Evolutionary conservation across 2,329 filamentous ascomycete genomes (phyloP), one percentile per base, ranked within the genome.

Genomic region (Pezizomycotina sp.): DNA sequence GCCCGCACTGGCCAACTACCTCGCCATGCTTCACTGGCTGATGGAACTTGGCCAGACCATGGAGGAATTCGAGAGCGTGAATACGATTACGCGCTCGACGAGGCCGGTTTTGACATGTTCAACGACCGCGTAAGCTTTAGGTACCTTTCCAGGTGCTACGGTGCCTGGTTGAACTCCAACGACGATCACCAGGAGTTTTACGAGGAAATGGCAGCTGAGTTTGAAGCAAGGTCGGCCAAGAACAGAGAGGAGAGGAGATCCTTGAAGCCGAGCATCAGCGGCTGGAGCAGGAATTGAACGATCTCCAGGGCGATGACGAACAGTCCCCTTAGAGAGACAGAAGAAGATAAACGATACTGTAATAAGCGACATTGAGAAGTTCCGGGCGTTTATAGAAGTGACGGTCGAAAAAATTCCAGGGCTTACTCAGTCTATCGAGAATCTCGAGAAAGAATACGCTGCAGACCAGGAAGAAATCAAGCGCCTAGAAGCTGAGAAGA

Each of bases 21-120:
- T 98, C 8, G 89, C 84, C 0, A 63, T 98, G 55, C 65, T 98
- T 32, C 84, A 98, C 60, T 98, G 89, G 89, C 86, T 98, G 74
- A 92, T 98, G 86, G 84, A 95, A 58, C 64, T 98, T 33, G 81
- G 82, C 4, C 76, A 86, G 49, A 92, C 95, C 76, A 71, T 95
- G 53, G 84, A 95, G 45, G 70, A 78, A 14, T 95, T 84, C 53
- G 64, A 71, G 1, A 58, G 63, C 36, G 77, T 83, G 72, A 73
- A 29, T 98, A 92, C 56, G 83, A 93, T 48, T 78, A 92, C 34
- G 93, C 83, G 55, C 67, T 77, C 26, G 86, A 93, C 50, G 47
- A 48, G 28, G 76, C 73, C 19, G 89, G 86, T 2, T 71, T 89
- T 28, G 89, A 98, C 56, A 74, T 95, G 18, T 74, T 68, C 7